Percentiles rank a stretch among this genome's conserved stretches.
Conservation (phyloP, 2,329 filamentous ascomycete species). For the Ceratocystis destructans region DNA sequence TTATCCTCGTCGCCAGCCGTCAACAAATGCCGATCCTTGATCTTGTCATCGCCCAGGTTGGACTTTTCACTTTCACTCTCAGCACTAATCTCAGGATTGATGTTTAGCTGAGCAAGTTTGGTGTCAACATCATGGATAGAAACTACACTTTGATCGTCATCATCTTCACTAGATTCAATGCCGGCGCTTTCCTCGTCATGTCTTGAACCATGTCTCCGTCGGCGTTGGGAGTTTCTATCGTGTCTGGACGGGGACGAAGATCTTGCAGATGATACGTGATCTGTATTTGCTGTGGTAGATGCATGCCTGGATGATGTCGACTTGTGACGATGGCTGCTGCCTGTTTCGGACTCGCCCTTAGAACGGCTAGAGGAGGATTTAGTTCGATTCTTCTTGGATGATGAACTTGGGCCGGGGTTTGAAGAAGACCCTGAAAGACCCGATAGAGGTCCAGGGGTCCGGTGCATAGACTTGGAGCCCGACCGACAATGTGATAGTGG, state of each 20-base stretch:
- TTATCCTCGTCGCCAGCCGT: constrained; percentile 8
- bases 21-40: background rate
- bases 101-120: background rate
- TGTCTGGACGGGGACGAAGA: background rate
- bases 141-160: background rate
- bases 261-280: background rate
- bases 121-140: background rate
- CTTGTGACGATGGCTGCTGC: constrained; percentile 2
- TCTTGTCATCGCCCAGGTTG: background rate
- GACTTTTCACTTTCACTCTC: background rate
- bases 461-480: constrained; percentile 6
- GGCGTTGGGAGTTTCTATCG: background rate
- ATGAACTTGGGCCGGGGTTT: background rate
- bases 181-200: background rate
- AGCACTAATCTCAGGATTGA: background rate
- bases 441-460: background rate
- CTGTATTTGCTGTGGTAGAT: background rate
- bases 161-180: background rate
- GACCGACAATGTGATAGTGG: background rate
- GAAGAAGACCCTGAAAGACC: background rate
- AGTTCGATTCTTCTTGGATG: background rate
- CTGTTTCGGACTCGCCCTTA: constrained; percentile 8
- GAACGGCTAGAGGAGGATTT: constrained; percentile 11
- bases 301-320: constrained; percentile 8
- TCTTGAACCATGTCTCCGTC: constrained; percentile 4